These are phyloP conservation scores for Suhomyces ambrosiae DNA, from an alignment of 1,139 yeast genomes.

Conservation along the genomic window DNA sequence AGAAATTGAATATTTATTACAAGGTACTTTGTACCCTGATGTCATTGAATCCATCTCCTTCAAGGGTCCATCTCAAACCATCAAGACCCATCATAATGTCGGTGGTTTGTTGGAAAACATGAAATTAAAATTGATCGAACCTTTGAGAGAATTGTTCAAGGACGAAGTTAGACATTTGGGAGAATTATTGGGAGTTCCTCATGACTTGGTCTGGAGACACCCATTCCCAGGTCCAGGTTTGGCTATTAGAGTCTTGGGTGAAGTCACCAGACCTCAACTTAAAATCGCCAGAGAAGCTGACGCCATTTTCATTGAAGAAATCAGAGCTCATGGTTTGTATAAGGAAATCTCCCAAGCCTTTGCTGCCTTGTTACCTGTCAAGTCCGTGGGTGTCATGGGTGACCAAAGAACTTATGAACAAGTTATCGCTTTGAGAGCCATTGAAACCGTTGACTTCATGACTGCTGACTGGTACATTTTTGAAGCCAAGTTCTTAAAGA, in stretches of 20 bases:
- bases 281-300: conserved; percentile 98
- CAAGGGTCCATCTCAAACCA: conserved; percentile 99
- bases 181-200: conserved; percentile 91
- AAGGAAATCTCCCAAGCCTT: conserved; percentile 95
- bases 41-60: conserved; percentile 97
- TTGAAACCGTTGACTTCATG: conserved; percentile 97
- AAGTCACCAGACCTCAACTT: conserved; percentile 89
- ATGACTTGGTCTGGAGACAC: conserved; percentile 98
- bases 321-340: conserved; percentile 89
- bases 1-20: conserved; percentile 89
- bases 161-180: conserved; percentile 98
- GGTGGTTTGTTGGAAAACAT: conserved; percentile 97
- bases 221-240: conserved; percentile 99
- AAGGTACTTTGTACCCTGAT: conserved; percentile 98
- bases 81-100: conserved; percentile 98
- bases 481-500: conserved; percentile 89
- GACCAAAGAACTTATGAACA: conserved; percentile 99
- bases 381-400: conserved; percentile 99
- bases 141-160: conserved; percentile 95
- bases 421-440: conserved; percentile 97
- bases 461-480: conserved; percentile 99
- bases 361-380: conserved; percentile 95
- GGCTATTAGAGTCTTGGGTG: conserved; percentile 97
- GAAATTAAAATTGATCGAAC: conserved; percentile 98
- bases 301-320: conserved; percentile 92